These are phyloP conservation scores for Candida pini DNA, from an alignment of 805 yeast species.

Conservation along the genomic window DNA sequence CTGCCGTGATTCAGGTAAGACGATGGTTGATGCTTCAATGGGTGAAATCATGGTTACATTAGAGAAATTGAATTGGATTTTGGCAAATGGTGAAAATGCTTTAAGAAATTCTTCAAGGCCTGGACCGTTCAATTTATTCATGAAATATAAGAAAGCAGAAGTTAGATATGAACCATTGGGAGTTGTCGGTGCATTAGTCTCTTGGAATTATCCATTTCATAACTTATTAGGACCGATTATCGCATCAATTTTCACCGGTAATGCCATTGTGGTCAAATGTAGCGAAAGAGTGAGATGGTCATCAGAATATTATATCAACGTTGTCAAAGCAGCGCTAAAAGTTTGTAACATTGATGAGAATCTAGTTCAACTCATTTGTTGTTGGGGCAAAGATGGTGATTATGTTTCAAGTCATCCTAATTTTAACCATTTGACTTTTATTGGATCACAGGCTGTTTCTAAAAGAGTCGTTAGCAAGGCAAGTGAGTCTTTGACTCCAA, in stretches of 20 bases:
- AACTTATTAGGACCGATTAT: conserved; percentile 89
- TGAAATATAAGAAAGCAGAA: conserved; percentile 90
- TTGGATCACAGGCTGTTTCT: conserved; percentile 94
- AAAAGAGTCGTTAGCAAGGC: conserved; percentile 82
- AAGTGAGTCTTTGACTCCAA: conserved; percentile 82
- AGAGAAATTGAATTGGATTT: conserved; percentile 88
- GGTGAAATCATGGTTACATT: conserved; percentile 94
- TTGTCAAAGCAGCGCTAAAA: conserved; percentile 67
- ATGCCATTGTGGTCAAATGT: conserved; percentile 86
- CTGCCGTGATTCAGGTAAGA: conserved; percentile 94
- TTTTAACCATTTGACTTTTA: conserved; percentile 84
- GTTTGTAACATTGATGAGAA: conserved; percentile 75
- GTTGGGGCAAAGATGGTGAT: conserved; percentile 84
- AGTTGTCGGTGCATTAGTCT: conserved; percentile 81
- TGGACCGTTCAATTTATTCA: conserved; percentile 79
- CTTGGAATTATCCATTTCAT: conserved; percentile 98
- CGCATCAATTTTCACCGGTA: conserved; percentile 86
- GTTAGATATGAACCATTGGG: conserved; percentile 92
- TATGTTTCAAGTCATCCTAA: conserved; percentile 79
- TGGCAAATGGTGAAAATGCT: conserved; percentile 72
- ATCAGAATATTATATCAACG: conserved; percentile 66
- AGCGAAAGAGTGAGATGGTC: conserved; percentile 97
- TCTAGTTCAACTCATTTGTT: conserved; percentile 80
- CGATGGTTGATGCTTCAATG: conserved; percentile 92
- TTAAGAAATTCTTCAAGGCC: conserved; percentile 70